These are phyloP conservation scores for Filobasidium floriforme DNA, from an alignment of 768 basidiomycete species.

Conservation along the genomic window DNA sequence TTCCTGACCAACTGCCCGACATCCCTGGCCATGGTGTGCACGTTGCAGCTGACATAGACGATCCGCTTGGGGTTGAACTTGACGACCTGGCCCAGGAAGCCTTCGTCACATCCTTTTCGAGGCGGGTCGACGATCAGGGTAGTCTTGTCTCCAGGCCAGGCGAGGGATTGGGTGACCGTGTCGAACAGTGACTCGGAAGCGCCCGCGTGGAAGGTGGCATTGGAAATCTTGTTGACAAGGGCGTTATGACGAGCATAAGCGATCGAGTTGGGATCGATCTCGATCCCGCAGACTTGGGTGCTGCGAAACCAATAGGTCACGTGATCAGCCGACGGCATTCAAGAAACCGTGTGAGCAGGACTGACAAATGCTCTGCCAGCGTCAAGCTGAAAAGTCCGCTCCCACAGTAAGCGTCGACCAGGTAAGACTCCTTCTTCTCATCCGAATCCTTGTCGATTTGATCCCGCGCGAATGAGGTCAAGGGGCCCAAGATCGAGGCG, in stretches of 20 bases:
- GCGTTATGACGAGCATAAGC: conserved; percentile 46
- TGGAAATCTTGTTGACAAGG: conserved; percentile 20
- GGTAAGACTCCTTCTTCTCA: conserved; percentile 49
- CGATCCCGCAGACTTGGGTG: conserved; percentile 26
- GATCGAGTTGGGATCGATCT: conserved; percentile 35
- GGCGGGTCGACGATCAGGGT: conserved; percentile 62
- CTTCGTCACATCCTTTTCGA: conserved; percentile 81
- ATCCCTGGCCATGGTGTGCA: conserved; percentile 56
- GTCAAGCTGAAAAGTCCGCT: conserved; percentile 39
- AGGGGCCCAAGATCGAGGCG: conserved; percentile 75
- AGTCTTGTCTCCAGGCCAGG: conserved; percentile 49
- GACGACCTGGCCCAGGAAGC: conserved; percentile 64
- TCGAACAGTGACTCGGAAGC: conserved; percentile 23
- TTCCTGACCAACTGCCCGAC: conserved; percentile 22
- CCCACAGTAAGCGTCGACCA: conserved; percentile 85
- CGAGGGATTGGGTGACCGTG: conserved; percentile 15
- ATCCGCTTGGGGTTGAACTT: conserved; percentile 60
- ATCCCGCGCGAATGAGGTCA: conserved; percentile 73
- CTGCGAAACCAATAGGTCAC: conserved; percentile 2
- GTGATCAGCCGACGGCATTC: neutral
- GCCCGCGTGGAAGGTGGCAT: conserved; percentile 22
- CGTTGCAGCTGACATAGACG: conserved; percentile 91
- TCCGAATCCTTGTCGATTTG: conserved; percentile 49
- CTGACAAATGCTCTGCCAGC: conserved; percentile 23
- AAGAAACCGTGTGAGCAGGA: neutral